These are phyloP conservation scores for Paramecium caudatum DNA, from an alignment of 73 alveolate genomes.

Conservation along the genomic window DNA sequence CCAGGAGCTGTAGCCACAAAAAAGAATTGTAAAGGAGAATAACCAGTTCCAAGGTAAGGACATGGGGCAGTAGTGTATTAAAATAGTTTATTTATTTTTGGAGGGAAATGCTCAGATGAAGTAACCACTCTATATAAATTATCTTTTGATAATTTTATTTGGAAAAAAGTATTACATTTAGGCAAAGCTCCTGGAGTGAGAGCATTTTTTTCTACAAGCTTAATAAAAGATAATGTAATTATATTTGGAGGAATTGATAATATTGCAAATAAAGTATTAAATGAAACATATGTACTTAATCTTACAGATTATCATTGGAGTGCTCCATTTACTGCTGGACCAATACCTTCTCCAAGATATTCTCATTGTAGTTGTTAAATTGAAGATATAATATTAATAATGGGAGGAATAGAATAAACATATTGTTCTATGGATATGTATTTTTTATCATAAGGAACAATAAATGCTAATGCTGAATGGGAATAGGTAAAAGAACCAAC, in stretches of 20 bases:
- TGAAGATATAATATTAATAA: constrained; percentile 52
- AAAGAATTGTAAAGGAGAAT: constrained; percentile 71
- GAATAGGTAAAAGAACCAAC: constrained; percentile 71
- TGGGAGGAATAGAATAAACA: constrained; percentile 72
- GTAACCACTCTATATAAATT: neutral
- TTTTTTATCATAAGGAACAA: constrained; percentile 35
- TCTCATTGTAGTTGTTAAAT: constrained; percentile 78
- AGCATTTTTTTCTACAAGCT: constrained; percentile 60
- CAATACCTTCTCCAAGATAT: constrained; percentile 81
- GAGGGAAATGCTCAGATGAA: constrained; percentile 64
- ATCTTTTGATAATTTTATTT: constrained; percentile 35
- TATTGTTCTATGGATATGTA: constrained; percentile 77
- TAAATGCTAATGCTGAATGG: constrained; percentile 68
- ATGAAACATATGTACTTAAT: constrained; percentile 66
- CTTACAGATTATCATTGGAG: constrained; percentile 75
- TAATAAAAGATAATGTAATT: constrained; percentile 59
- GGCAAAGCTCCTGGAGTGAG: constrained; percentile 76
- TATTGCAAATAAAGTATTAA: constrained; percentile 55
- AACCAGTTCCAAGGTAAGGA: constrained; percentile 72
- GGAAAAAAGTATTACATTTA: constrained; percentile 68
- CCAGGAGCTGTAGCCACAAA: constrained; percentile 76
- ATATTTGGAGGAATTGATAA: constrained; percentile 75
- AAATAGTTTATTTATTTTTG: constrained; percentile 49
- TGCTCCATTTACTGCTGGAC: constrained; percentile 79
- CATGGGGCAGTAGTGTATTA: constrained; percentile 71